phyloP scores from a whole-genome alignment of 2,329 filamentous ascomycete genomes.

The Dothistroma pini region DNA sequence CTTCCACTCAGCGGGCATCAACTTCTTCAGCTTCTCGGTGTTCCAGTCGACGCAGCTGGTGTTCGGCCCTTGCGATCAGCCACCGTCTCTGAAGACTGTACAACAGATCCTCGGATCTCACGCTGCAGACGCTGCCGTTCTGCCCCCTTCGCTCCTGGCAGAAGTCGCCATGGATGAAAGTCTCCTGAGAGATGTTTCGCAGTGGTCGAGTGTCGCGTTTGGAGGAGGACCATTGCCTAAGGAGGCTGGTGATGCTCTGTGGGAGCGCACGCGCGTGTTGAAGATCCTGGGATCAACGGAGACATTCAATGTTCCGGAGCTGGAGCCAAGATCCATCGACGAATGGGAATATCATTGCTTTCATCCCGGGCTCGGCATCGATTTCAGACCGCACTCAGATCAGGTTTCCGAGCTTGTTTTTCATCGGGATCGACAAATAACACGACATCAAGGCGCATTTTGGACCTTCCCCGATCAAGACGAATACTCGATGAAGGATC shows the following conservation, averaged over 20 bases:
- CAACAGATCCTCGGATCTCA: constrained; percentile 9
- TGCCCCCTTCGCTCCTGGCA: constrained; percentile 13
- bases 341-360: constrained; percentile 11
- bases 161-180: constrained; percentile 8
- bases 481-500: constrained; percentile 6
- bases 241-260: constrained; percentile 8
- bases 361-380: constrained; percentile 7
- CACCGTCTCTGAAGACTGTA: constrained; percentile 7
- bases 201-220: constrained; percentile 12
- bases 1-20: constrained; percentile 17
- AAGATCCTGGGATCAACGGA: constrained; percentile 15
- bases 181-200: constrained; percentile 1
- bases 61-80: constrained; percentile 12
- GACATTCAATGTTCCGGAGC: constrained; percentile 13
- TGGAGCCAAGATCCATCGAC: constrained; percentile 10
- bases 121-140: constrained; percentile 10
- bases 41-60: constrained; percentile 15
- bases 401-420: constrained; percentile 2
- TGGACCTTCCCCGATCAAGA: constrained; percentile 6
- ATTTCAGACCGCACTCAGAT: constrained; percentile 4
- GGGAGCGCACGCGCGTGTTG: constrained; percentile 7
- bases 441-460: constrained; percentile 4
- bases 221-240: constrained; percentile 15
- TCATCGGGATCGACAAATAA: background rate
- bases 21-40: constrained; percentile 15